Conservation (phyloP, 208 protist genomes). For the Ichthyophonus hoferi region DNA sequence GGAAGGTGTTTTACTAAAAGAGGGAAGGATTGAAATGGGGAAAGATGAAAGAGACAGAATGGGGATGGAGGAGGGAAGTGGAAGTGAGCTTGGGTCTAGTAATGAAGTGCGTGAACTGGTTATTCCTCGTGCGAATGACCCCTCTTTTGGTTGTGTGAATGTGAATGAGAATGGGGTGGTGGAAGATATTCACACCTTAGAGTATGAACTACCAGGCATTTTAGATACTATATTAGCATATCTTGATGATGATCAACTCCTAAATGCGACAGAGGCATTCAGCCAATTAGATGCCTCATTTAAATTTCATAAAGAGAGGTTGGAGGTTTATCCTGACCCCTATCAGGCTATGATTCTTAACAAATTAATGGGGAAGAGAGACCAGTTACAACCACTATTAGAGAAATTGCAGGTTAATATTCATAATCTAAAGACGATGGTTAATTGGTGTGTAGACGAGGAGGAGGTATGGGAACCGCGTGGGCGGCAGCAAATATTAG, state of each 20-base stretch:
- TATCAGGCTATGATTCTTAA: neutral
- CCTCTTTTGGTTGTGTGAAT: neutral
- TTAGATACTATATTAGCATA: neutral
- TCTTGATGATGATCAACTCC: neutral
- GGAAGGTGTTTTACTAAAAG: no score
- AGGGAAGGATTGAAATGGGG: no score
- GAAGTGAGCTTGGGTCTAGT: neutral
- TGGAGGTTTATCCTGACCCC: neutral
- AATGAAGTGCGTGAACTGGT: neutral
- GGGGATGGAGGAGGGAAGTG: neutral
- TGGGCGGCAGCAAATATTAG: neutral
- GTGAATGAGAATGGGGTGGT: neutral
- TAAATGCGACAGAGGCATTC: neutral
- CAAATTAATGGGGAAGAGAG: neutral
- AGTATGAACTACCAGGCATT: neutral
- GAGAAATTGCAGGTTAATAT: neutral
- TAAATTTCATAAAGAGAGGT: neutral
- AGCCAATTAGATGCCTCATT: neutral
- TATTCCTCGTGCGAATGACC: neutral
- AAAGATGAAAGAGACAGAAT: no score
- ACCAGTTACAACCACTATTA: neutral
- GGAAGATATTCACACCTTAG: neutral
- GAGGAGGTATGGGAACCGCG: neutral
- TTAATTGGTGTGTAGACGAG: neutral
- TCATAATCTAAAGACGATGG: neutral